Evolutionary conservation across 257 asterid species (phyloP).

Genomic region (Avicennia marina): DNA sequence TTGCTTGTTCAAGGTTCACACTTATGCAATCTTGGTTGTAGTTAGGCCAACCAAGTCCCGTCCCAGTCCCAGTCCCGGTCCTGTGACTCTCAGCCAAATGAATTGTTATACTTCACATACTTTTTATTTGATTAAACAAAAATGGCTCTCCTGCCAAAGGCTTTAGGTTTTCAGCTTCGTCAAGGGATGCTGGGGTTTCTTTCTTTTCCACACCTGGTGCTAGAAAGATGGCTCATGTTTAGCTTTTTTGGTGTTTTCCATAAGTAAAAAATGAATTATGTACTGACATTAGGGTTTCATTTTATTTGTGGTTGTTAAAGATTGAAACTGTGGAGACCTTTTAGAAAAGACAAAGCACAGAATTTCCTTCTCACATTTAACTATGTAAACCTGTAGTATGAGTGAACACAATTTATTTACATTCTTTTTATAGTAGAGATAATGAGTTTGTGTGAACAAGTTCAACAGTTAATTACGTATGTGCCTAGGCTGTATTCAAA

Average conservation of each 20-base stretch:
- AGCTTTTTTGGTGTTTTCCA: too few species aligned
- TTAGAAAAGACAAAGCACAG: too few species aligned
- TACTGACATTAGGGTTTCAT: neutral
- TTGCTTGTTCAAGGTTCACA: neutral
- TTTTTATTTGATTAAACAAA: neutral
- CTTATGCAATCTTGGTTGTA: neutral
- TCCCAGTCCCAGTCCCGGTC: too few species aligned
- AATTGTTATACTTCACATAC: neutral
- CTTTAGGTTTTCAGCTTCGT: too few species aligned
- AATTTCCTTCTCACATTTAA: too few species aligned
- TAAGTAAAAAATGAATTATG: neutral
- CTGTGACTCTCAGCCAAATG: neutral
- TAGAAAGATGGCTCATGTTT: too few species aligned
- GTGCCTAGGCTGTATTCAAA: neutral
- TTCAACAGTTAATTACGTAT: neutral
- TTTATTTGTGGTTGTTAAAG: neutral
- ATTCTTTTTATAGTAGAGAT: neutral
- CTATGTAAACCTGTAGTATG: neutral
- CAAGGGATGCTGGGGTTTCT: too few species aligned
- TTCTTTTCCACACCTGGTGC: too few species aligned
- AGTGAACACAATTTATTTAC: neutral
- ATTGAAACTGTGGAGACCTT: neutral
- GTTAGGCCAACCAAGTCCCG: too few species aligned
- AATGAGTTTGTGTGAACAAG: neutral
- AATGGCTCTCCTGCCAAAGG: neutral